Percentiles rank a stretch among this genome's conserved stretches.
These are phyloP conservation scores for Trichoderma breve DNA, from an alignment of 2,329 filamentous ascomycete species.

Conservation along the genomic window DNA sequence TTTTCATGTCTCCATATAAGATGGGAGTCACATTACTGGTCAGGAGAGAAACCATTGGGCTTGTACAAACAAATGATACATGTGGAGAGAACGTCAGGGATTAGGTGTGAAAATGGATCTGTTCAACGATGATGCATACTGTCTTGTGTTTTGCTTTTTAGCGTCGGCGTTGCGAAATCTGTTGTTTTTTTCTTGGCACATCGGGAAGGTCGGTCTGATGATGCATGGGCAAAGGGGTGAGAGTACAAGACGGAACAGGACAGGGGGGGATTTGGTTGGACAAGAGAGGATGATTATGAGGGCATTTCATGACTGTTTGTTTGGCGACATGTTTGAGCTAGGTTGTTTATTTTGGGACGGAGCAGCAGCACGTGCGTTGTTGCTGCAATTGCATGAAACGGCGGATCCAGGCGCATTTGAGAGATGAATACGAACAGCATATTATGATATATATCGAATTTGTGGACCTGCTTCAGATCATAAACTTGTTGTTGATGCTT, in stretches of 20 bases:
- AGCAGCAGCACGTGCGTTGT: neutral
- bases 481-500: neutral
- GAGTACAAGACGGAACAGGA: neutral
- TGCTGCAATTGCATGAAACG: constrained; percentile 11
- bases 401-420: constrained; percentile 1
- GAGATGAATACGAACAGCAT: neutral
- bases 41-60: neutral
- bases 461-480: neutral
- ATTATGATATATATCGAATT: constrained; percentile 7
- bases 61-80: constrained; percentile 15
- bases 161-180: constrained; percentile 4
- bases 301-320: neutral
- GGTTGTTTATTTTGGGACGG: neutral
- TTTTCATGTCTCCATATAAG: neutral
- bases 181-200: neutral
- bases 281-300: neutral
- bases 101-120: constrained; percentile 2
- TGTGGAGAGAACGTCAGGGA: constrained; percentile 3
- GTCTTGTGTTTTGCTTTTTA: constrained; percentile 19
- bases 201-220: neutral
- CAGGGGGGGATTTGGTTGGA: neutral
- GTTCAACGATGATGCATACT: constrained; percentile 16
- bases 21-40: neutral
- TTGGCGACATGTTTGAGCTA: neutral
- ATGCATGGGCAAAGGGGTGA: constrained; percentile 8